Conservation (phyloP, 2,329 filamentous ascomycete genomes). For the Chaetomiaceae sp. region DNA sequence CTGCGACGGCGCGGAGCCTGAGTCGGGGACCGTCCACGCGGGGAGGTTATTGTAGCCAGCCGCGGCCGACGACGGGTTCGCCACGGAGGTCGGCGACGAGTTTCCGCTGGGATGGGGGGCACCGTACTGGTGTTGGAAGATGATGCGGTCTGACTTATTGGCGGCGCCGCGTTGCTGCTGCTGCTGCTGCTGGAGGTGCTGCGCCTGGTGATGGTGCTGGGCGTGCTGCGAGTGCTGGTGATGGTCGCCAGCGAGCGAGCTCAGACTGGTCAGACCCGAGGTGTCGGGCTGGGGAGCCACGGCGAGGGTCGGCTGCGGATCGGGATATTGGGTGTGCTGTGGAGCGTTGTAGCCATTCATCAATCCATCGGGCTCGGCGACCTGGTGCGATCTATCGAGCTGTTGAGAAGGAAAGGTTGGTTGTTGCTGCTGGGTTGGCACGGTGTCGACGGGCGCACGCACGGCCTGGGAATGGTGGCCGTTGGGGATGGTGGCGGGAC, state of each 20-base stretch:
- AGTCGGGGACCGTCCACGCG: conserved; percentile 16
- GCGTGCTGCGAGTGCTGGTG: conserved; percentile 20
- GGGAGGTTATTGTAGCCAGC: conserved; percentile 25
- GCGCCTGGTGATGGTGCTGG: conserved; percentile 16
- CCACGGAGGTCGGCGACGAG: conserved; percentile 21
- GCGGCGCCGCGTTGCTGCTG: conserved; percentile 17
- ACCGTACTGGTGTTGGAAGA: conserved; percentile 26
- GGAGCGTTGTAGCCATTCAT: conserved; percentile 27
- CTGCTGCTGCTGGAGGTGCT: conserved; percentile 14
- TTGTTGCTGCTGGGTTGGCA: conserved; percentile 21
- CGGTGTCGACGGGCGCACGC: conserved; percentile 26
- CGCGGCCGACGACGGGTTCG: conserved; percentile 19
- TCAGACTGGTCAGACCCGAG: conserved; percentile 26
- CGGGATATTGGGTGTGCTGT: conserved; percentile 26
- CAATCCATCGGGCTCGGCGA: conserved; percentile 25
- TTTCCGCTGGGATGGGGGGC: conserved; percentile 16
- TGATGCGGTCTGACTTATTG: conserved; percentile 17
- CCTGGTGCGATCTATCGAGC: conserved; percentile 26
- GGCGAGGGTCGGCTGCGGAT: conserved; percentile 23
- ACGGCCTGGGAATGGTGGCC: conserved; percentile 24
- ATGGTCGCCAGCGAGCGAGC: conserved; percentile 22
- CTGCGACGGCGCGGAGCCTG: conserved; percentile 5
- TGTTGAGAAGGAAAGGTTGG: conserved; percentile 27
- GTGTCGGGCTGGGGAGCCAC: conserved; percentile 23
- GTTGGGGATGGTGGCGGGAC: conserved; percentile 15